phyloP scores from a whole-genome alignment of 441 rosid genomes.

The Arabidopsis lyrata region DNA sequence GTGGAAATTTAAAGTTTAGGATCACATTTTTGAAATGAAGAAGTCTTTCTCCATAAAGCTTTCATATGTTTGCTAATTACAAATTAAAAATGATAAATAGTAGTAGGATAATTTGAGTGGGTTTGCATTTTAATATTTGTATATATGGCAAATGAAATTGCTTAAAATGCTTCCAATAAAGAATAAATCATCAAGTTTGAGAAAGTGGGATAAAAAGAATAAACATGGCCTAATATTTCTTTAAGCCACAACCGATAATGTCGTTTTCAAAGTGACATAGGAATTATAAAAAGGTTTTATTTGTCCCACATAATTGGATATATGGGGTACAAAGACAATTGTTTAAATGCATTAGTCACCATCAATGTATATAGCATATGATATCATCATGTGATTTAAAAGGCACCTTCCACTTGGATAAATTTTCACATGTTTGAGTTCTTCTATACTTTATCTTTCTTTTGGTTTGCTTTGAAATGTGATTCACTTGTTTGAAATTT shows the following conservation, averaged over 20 bases:
- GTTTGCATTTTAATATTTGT: neutral
- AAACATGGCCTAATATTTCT: constrained; percentile 42
- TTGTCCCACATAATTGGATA: constrained; percentile 45
- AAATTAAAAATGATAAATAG: neutral
- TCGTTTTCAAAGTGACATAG: constrained; percentile 40
- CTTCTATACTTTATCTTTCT: constrained; percentile 22
- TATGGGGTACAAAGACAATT: constrained; percentile 42
- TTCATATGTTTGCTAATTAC: neutral
- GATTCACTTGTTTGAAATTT: constrained; percentile 36
- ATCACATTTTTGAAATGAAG: neutral
- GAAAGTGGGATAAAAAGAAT: constrained; percentile 37
- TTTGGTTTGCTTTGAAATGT: constrained; percentile 23
- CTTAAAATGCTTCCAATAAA: constrained; percentile 30
- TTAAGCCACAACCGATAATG: constrained; percentile 32
- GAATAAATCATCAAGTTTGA: constrained; percentile 37
- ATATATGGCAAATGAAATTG: neutral
- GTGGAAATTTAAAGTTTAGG: neutral
- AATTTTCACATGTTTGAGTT: constrained; percentile 40
- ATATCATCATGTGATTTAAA: constrained; percentile 43
- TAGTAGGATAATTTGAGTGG: constrained; percentile 3
- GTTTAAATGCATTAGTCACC: constrained; percentile 36
- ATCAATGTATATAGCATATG: constrained; percentile 33
- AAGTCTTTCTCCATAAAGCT: neutral
- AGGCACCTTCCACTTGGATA: constrained; percentile 31
- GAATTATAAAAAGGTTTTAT: constrained; percentile 33